Conservation (phyloP, 2,329 filamentous ascomycete species). For the Phaeophleospora eucalypticola region DNA sequence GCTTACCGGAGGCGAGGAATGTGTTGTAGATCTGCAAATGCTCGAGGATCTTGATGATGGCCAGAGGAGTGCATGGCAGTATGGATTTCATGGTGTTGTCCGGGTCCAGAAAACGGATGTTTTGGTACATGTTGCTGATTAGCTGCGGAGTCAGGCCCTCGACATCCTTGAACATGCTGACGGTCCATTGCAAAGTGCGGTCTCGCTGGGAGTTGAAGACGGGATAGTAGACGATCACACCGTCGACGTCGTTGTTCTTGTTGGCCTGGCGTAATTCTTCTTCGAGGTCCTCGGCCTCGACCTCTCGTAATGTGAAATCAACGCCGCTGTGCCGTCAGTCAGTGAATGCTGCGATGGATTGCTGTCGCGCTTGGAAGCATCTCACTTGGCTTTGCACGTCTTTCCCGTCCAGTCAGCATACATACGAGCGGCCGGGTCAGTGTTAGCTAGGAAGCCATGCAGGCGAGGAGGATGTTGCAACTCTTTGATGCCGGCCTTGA, state of each 20-base stretch:
- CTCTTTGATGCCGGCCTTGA: conserved; percentile 68
- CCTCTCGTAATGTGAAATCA: conserved; percentile 76
- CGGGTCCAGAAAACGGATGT: conserved; percentile 88
- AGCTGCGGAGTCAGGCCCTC: conserved; percentile 91
- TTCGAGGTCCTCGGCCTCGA: conserved; percentile 85
- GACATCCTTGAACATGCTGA: conserved; percentile 86
- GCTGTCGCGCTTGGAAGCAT: neutral
- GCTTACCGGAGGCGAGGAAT: conserved; percentile 86
- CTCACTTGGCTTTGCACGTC: conserved; percentile 93
- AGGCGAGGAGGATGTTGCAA: conserved; percentile 72
- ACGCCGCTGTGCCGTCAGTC: conserved; percentile 59
- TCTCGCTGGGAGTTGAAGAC: conserved; percentile 91
- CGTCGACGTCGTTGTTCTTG: conserved; percentile 69
- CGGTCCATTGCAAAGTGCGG: conserved; percentile 92
- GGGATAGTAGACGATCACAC: conserved; percentile 96
- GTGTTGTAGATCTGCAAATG: conserved; percentile 95
- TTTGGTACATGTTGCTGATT: conserved; percentile 99
- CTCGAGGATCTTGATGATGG: conserved; percentile 95
- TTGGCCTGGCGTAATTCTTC: conserved; percentile 85
- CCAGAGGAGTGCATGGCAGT: conserved; percentile 90
- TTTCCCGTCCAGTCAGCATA: conserved; percentile 98
- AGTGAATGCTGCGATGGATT: neutral
- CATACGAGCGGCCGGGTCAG: conserved; percentile 82
- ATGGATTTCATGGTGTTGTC: conserved; percentile 80
- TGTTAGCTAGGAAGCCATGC: conserved; percentile 87